Evolutionary conservation across 2,329 filamentous ascomycete genomes (phyloP).

Genomic region (Xylariales sp.): DNA sequence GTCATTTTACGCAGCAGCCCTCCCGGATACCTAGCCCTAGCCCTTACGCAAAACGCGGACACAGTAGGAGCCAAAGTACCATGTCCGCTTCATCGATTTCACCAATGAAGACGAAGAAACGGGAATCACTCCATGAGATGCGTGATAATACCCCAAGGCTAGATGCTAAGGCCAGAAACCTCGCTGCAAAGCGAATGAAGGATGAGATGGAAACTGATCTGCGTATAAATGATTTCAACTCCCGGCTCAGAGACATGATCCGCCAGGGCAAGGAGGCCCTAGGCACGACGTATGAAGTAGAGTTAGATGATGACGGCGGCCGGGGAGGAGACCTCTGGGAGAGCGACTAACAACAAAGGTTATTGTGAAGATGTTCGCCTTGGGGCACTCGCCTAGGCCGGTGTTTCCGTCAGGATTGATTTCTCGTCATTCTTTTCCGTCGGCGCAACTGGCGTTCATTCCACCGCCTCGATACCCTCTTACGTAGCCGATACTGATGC

Average conservation of each 20-base stretch:
- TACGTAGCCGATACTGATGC: conserved; percentile 10
- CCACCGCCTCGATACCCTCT: conserved; percentile 24
- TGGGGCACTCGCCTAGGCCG: not conserved
- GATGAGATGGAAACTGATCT: conserved; percentile 84
- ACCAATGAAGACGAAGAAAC: conserved; percentile 37
- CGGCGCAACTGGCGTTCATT: conserved; percentile 22
- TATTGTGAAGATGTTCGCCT: not conserved
- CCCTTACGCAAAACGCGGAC: conserved; percentile 45
- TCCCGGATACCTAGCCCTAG: conserved; percentile 49
- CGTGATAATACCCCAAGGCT: conserved; percentile 62
- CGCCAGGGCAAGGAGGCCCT: conserved; percentile 87
- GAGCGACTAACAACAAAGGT: conserved; percentile 45
- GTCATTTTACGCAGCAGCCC: conserved; percentile 40
- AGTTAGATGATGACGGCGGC: conserved; percentile 53
- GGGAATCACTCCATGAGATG: conserved; percentile 42
- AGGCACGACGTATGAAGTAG: conserved; percentile 77
- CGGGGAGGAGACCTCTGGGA: conserved; percentile 53
- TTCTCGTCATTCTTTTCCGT: conserved; percentile 12
- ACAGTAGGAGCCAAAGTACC: conserved; percentile 60
- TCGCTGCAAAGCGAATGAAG: conserved; percentile 76
- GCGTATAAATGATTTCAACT: conserved; percentile 82
- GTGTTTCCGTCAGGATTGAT: not conserved
- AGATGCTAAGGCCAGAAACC: conserved; percentile 75
- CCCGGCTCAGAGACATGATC: conserved; percentile 86
- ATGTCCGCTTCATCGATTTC: conserved; percentile 56